Evolutionary conservation across 2,329 filamentous ascomycete species (phyloP).

Genomic region (Dryadomyces quercivorus): DNA sequence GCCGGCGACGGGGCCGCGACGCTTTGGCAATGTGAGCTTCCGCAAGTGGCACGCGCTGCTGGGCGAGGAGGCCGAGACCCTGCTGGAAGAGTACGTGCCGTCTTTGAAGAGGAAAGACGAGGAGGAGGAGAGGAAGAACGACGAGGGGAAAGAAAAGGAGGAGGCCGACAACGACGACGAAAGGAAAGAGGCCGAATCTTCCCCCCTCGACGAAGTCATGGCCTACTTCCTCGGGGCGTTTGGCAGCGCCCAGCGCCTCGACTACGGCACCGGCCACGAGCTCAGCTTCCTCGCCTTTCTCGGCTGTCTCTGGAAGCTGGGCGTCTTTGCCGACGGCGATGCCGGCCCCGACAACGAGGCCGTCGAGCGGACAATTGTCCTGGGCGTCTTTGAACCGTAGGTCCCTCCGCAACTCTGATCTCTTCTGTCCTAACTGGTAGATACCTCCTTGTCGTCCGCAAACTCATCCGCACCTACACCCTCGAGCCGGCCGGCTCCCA

Average conservation of each 20-base stretch:
- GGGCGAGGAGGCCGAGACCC: conserved; percentile 40
- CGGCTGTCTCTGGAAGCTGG: conserved; percentile 81
- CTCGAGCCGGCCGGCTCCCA: conserved; percentile 93
- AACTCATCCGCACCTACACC: conserved; percentile 79
- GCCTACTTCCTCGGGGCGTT: conserved; percentile 77
- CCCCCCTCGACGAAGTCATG: conserved; percentile 30
- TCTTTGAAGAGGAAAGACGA: conserved; percentile 12
- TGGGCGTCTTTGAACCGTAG: conserved; percentile 72
- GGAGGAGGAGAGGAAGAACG: neutral
- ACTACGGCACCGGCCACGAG: conserved; percentile 95
- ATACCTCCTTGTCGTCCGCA: conserved; percentile 69
- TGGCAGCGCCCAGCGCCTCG: conserved; percentile 76
- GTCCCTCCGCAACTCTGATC: conserved; percentile 21
- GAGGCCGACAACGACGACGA: neutral
- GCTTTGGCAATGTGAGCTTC: conserved; percentile 90
- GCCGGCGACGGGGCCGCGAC: conserved; percentile 70
- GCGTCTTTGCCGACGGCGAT: conserved; percentile 52
- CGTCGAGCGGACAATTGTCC: conserved; percentile 66
- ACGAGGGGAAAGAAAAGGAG: neutral
- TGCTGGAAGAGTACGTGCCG: conserved; percentile 48
- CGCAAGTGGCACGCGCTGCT: conserved; percentile 68
- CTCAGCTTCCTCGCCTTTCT: conserved; percentile 89
- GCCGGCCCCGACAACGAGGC: conserved; percentile 27
- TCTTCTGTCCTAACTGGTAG: conserved; percentile 25
- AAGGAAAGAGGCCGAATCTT: neutral